Evolutionary conservation across 176 grass and related monocot genomes (phyloP).

Genomic region (Eragrostis curvula): DNA sequence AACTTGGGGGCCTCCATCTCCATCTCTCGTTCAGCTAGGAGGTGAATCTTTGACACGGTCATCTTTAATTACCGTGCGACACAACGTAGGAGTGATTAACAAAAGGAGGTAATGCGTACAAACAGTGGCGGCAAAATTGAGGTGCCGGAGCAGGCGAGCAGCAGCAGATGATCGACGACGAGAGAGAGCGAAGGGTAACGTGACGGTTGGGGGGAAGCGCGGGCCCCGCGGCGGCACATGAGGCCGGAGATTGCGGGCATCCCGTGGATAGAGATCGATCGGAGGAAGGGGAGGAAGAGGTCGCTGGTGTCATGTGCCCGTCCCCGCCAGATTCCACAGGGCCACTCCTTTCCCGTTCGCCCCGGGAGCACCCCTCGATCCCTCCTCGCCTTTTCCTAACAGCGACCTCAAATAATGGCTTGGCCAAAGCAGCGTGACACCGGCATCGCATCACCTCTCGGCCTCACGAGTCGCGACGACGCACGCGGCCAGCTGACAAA

Average conservation of each 20-base stretch:
- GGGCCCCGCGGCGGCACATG: constrained; percentile 44
- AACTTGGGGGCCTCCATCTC: too few relatives aligned
- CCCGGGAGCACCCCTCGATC: not conserved
- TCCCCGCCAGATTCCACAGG: constrained; percentile 15
- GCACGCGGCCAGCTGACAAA: not conserved
- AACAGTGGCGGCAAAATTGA: too few relatives aligned
- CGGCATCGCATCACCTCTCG: not conserved
- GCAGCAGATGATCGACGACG: not conserved
- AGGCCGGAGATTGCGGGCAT: constrained; percentile 54
- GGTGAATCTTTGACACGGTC: too few relatives aligned
- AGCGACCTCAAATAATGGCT: constrained; percentile 5
- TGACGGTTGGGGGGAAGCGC: not conserved
- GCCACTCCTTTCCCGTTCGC: constrained; percentile 25
- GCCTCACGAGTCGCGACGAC: too few relatives aligned
- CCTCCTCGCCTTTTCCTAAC: not conserved
- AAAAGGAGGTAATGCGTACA: too few relatives aligned
- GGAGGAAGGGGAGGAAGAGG: not conserved
- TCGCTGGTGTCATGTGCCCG: constrained; percentile 29
- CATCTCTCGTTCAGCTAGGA: too few relatives aligned
- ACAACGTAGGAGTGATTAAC: too few relatives aligned
- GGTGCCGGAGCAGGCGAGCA: not conserved
- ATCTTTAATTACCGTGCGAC: too few relatives aligned
- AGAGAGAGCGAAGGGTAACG: constrained; percentile 17
- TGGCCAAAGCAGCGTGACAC: not conserved
- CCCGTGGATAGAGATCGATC: constrained; percentile 28